phyloP scores from a whole-genome alignment of 352 stramenopile species.

The Pythium coloratum region DNA sequence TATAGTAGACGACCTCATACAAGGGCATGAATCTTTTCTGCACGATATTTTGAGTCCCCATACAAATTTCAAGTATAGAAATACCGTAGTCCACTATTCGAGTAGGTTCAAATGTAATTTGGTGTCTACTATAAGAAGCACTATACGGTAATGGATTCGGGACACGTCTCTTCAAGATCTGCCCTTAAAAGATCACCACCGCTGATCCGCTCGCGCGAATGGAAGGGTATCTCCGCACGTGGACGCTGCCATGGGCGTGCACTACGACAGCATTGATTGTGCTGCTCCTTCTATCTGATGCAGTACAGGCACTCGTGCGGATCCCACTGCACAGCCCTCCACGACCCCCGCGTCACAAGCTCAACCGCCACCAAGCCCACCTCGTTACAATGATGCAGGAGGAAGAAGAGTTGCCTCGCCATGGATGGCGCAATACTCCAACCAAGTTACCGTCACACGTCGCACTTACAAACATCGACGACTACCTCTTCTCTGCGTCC shows the following conservation, averaged over 20 bases:
- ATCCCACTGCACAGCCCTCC: slow-evolving; percentile 1
- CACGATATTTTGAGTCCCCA: no score
- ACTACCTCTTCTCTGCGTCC: slow-evolving; percentile 32
- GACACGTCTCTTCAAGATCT: slow-evolving; percentile 4
- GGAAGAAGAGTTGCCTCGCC: neutral
- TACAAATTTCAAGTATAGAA: no score
- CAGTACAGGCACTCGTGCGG: neutral
- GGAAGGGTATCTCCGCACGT: no score
- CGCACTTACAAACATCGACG: slow-evolving; percentile 28
- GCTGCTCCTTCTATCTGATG: neutral
- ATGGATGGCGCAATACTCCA: neutral
- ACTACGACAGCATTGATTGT: neutral
- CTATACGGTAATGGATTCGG: neutral
- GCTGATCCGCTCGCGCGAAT: neutral
- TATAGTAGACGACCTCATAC: no score
- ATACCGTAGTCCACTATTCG: no score
- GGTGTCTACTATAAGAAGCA: no score
- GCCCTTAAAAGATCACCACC: no score
- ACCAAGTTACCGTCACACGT: slow-evolving; percentile 11
- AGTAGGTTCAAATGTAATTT: no score
- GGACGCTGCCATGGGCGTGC: neutral
- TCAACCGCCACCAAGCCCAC: neutral
- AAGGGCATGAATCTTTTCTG: no score
- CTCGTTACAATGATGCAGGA: slow-evolving; percentile 6
- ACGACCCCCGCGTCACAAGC: neutral